A percentile compares a stretch with the other conserved stretches of the same genome.
Evolutionary conservation across 2,329 filamentous ascomycete genomes (phyloP).

Genomic region (Thielaviopsis ethacetica): DNA sequence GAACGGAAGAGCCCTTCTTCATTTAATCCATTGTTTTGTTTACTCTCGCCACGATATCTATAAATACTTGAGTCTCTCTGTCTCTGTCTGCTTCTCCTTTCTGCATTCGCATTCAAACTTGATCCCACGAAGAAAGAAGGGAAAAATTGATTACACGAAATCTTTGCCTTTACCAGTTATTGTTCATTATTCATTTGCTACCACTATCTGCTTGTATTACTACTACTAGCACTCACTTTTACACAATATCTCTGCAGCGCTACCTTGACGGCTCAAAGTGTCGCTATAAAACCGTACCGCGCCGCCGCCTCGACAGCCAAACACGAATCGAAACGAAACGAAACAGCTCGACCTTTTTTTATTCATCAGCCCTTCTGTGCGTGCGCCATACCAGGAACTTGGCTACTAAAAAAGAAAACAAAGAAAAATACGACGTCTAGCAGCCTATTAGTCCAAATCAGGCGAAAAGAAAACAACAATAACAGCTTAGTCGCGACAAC

Average conservation of each 20-base stretch:
- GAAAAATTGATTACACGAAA: not conserved
- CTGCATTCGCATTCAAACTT: not conserved
- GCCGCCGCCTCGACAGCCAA: not conserved
- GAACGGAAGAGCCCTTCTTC: too few relatives aligned
- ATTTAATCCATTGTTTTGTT: too few relatives aligned
- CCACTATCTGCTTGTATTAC: too few relatives aligned
- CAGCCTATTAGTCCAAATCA: not conserved
- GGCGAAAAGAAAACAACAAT: not conserved
- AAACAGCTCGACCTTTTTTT: not conserved
- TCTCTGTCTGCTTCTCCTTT: too few relatives aligned
- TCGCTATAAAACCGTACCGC: not conserved
- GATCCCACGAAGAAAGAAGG: not conserved
- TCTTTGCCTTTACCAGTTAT: not conserved
- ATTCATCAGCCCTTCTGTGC: not conserved
- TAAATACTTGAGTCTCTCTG: too few relatives aligned
- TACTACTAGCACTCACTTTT: too few relatives aligned
- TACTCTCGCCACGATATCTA: too few relatives aligned
- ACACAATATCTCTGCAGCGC: too few relatives aligned
- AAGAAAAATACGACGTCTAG: not conserved
- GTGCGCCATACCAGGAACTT: not conserved
- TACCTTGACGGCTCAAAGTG: not conserved
- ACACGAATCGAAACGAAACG: not conserved
- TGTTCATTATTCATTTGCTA: not conserved
- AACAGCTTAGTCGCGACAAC: not conserved
- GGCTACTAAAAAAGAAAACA: too few relatives aligned